Evolutionary conservation across 2,329 filamentous ascomycete species (phyloP).

Genomic region (Alternaria brassicicola): DNA sequence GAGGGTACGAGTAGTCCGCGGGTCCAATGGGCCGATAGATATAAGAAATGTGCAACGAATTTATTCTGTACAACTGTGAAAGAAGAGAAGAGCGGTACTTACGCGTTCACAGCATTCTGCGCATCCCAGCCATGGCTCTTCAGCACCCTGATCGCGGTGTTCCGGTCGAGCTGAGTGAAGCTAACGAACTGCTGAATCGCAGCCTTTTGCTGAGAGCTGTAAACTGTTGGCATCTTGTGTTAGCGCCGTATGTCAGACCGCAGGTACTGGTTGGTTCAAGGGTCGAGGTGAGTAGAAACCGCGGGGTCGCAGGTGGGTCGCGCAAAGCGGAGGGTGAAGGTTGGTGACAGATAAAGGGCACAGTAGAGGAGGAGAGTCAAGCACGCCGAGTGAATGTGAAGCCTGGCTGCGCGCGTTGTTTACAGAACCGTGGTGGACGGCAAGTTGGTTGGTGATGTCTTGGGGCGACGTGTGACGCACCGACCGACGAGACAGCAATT

Average conservation of each 20-base stretch:
- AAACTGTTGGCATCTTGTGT: slow-evolving; percentile 54
- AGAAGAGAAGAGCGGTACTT: slow-evolving; percentile 38
- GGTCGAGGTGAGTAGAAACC: slow-evolving; percentile 2
- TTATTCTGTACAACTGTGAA: not conserved
- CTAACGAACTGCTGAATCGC: slow-evolving; percentile 53
- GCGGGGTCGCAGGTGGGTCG: slow-evolving; percentile 6
- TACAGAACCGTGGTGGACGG: slow-evolving; percentile 5
- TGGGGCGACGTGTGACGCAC: slow-evolving; percentile 27
- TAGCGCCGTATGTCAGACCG: slow-evolving; percentile 16
- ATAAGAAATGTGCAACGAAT: not conserved
- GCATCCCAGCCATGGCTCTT: slow-evolving; percentile 56
- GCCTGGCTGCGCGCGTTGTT: not conserved
- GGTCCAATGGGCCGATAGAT: not conserved
- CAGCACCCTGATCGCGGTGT: slow-evolving; percentile 52
- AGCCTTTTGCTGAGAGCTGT: slow-evolving; percentile 54
- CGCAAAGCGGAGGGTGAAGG: not conserved
- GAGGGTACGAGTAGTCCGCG: not conserved
- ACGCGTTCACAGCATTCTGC: slow-evolving; percentile 55
- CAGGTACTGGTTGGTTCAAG: not conserved
- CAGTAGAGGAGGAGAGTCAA: not conserved
- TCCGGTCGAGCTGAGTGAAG: slow-evolving; percentile 54
- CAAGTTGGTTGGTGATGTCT: slow-evolving; percentile 10
- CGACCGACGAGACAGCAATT: slow-evolving; percentile 25
- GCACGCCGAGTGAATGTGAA: not conserved
- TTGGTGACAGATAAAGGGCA: not conserved